A percentile compares a stretch with the other conserved stretches of the same genome.
Conservation (phyloP, 768 basidiomycete species). For the Amanita brunnescens region DNA sequence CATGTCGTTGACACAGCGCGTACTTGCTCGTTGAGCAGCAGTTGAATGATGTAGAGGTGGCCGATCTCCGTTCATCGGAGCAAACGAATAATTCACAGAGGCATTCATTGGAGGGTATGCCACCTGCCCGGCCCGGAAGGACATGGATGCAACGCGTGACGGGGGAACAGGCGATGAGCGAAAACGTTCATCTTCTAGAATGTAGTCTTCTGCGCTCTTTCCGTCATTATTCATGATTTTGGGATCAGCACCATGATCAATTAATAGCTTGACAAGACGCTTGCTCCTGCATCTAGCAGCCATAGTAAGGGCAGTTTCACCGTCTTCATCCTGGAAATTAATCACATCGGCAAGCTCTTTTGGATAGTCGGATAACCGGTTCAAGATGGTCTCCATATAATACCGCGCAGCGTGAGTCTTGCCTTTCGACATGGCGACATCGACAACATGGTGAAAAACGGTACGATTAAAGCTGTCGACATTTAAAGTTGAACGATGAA, state of each 20-base stretch:
- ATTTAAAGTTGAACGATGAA: constrained; percentile 97
- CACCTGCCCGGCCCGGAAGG: constrained; percentile 63
- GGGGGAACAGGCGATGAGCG: constrained; percentile 81
- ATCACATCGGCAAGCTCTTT: constrained; percentile 96
- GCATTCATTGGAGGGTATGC: constrained; percentile 41
- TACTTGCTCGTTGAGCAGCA: constrained; percentile 79
- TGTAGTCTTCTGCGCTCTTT: constrained; percentile 97
- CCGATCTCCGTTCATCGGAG: constrained; percentile 47
- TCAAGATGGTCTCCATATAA: constrained; percentile 95
- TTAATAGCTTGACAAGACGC: constrained; percentile 87
- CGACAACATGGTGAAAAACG: constrained; percentile 96
- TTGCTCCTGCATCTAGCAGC: constrained; percentile 94
- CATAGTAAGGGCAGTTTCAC: constrained; percentile 94
- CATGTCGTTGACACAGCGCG: constrained; percentile 78
- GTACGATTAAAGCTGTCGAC: constrained; percentile 98
- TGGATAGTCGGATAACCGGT: constrained; percentile 83
- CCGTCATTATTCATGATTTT: constrained; percentile 92
- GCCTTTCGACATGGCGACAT: constrained; percentile 94
- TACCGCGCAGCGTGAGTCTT: constrained; percentile 97
- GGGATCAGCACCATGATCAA: constrained; percentile 95
- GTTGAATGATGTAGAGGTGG: constrained; percentile 79
- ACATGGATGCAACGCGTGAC: constrained; percentile 58
- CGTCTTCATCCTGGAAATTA: constrained; percentile 98
- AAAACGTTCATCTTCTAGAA: constrained; percentile 96
- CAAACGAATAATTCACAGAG: constrained; percentile 33